phyloP scores from a whole-genome alignment of 129 eudicot species.

The Pittosporum tobira region DNA sequence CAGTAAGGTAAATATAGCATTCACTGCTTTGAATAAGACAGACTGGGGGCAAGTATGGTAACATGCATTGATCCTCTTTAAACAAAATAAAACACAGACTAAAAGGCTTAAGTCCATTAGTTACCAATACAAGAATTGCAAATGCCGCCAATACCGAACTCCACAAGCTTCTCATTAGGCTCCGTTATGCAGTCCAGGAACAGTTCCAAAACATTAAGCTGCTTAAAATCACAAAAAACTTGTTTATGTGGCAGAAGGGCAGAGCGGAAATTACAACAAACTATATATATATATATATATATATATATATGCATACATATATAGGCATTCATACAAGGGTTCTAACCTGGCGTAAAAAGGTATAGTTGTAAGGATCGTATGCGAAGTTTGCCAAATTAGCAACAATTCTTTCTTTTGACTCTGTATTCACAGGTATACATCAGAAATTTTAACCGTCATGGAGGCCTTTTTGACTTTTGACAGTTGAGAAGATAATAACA shows the following conservation, averaged over 20 bases:
- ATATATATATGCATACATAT: too few species aligned
- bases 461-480: neutral
- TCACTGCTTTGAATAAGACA: neutral
- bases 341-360: slow-evolving; percentile 61
- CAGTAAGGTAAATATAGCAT: neutral
- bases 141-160: slow-evolving; percentile 86
- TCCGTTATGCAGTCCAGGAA: slow-evolving; percentile 93
- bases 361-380: slow-evolving; percentile 83
- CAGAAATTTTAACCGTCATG: neutral
- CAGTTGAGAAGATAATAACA: neutral
- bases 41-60: neutral
- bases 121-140: slow-evolving; percentile 84
- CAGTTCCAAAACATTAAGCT: slow-evolving; percentile 88
- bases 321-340: too few species aligned
- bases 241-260: slow-evolving; percentile 1
- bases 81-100: too few species aligned
- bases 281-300: neutral
- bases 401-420: slow-evolving; percentile 64
- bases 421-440: slow-evolving; percentile 27
- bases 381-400: slow-evolving; percentile 94
- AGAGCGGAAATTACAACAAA: neutral
- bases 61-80: too few species aligned
- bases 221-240: slow-evolving; percentile 16
- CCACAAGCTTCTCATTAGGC: slow-evolving; percentile 82
- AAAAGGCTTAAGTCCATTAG: neutral